phyloP scores from a whole-genome alignment of 1,139 yeast species.

The Pichia sp. region DNA sequence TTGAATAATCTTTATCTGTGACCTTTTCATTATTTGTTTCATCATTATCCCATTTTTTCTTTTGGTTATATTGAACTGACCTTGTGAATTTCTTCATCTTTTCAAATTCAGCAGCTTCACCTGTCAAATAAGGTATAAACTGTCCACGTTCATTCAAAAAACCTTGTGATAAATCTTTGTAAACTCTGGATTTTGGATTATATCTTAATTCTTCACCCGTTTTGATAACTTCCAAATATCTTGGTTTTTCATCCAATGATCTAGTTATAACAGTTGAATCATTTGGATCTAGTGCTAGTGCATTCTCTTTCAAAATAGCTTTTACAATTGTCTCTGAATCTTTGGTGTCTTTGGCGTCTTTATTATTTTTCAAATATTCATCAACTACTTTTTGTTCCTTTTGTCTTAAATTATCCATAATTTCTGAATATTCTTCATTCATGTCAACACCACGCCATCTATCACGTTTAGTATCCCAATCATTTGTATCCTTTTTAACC shows the following conservation, averaged over 20 bases:
- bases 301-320: conserved; percentile 11
- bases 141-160: conserved; percentile 43
- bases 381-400: conserved; percentile 22
- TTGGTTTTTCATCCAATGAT: conserved; percentile 36
- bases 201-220: conserved; percentile 34
- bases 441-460: conserved; percentile 72
- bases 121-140: conserved; percentile 47
- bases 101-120: conserved; percentile 47
- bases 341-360: conserved; percentile 27
- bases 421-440: conserved; percentile 46
- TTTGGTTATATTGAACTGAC: conserved; percentile 19
- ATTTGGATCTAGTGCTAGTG: conserved; percentile 18
- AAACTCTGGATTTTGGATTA: conserved; percentile 53
- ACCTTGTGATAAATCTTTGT: conserved; percentile 42
- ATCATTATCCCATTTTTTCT: conserved; percentile 19
- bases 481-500: conserved; percentile 36
- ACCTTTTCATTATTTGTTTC: conserved; percentile 28
- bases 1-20: conserved; percentile 37
- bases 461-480: conserved; percentile 66
- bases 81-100: conserved; percentile 44
- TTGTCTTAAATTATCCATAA: conserved; percentile 40
- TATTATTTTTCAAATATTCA: conserved; percentile 32
- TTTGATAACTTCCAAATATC: conserved; percentile 32
- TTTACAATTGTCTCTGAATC: conserved; percentile 6
- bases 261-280: conserved; percentile 26